These are phyloP conservation scores for Hanseniaspora lachancei DNA, from an alignment of 805 yeast species.

Conservation along the genomic window DNA sequence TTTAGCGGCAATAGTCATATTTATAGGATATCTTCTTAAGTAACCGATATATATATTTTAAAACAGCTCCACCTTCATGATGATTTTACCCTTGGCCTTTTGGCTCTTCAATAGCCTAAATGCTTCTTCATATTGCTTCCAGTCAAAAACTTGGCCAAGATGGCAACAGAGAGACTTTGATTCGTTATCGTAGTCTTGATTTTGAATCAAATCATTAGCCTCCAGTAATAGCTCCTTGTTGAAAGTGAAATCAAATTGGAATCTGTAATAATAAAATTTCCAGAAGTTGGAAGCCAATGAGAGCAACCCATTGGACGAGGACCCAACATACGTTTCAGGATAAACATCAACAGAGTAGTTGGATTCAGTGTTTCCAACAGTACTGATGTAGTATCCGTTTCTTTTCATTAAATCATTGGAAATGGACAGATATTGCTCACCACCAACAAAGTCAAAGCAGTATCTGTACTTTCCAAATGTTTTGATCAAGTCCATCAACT, in stretches of 20 bases:
- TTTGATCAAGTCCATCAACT: slow-evolving; percentile 19
- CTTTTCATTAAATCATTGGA: slow-evolving; percentile 33
- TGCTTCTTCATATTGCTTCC: slow-evolving; percentile 46
- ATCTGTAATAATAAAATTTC: slow-evolving; percentile 29
- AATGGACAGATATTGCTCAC: slow-evolving; percentile 38
- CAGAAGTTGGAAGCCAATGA: slow-evolving; percentile 24
- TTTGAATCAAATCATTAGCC: slow-evolving; percentile 35
- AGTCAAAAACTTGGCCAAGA: slow-evolving; percentile 44
- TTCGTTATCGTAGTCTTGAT: slow-evolving; percentile 33
- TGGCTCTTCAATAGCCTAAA: slow-evolving; percentile 37
- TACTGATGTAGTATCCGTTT: slow-evolving; percentile 43
- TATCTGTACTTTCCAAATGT: slow-evolving; percentile 42
- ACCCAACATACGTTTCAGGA: slow-evolving; percentile 8
- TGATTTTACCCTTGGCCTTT: slow-evolving; percentile 55
- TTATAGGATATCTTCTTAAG: slow-evolving; percentile 22
- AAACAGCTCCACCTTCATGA: slow-evolving; percentile 35
- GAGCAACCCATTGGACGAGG: neutral
- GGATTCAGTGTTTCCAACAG: slow-evolving; percentile 48
- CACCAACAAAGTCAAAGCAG: slow-evolving; percentile 64
- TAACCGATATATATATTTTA: slow-evolving; percentile 16
- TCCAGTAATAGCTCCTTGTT: slow-evolving; percentile 30
- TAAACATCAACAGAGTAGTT: slow-evolving; percentile 30
- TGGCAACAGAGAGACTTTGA: slow-evolving; percentile 16
- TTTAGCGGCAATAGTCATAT: slow-evolving; percentile 26
- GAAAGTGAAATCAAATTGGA: slow-evolving; percentile 27